A percentile compares a stretch with the other conserved stretches of the same genome.
phyloP scores from a whole-genome alignment of 2,329 filamentous ascomycete genomes.

The Botrytis deweyae region DNA sequence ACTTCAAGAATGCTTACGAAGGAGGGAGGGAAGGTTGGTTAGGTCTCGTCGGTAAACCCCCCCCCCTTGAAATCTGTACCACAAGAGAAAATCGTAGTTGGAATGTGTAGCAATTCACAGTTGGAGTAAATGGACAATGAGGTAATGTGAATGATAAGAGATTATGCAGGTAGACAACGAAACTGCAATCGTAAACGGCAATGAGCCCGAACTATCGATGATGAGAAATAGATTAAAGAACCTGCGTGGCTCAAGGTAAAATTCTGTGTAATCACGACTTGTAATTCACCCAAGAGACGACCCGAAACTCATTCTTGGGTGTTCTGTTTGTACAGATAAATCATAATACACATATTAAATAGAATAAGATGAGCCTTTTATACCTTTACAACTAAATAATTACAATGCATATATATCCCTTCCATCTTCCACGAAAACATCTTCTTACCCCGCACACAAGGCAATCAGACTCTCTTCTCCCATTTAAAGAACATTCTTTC shows the following conservation, averaged over 20 bases:
- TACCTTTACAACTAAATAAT: background rate
- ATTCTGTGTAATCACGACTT: background rate
- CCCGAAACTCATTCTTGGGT: too few species aligned
- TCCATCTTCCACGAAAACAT: background rate
- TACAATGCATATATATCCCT: background rate
- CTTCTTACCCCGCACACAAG: background rate
- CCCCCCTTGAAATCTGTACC: too few species aligned
- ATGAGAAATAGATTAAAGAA: background rate
- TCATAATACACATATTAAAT: background rate
- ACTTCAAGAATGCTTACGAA: too few species aligned
- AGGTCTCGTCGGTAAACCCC: too few species aligned
- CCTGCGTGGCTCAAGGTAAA: background rate
- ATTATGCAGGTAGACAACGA: background rate
- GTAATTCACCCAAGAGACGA: background rate
- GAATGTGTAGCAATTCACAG: too few species aligned
- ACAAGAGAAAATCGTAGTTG: too few species aligned
- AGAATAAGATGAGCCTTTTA: background rate
- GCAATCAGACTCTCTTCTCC: background rate
- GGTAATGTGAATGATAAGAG: background rate
- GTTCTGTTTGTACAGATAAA: too few species aligned
- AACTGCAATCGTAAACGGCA: background rate
- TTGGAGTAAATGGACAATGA: too few species aligned
- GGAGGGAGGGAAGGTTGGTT: too few species aligned
- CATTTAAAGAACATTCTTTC: constrained; percentile 1
- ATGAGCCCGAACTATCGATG: background rate